Evolutionary conservation across 129 eudicot species (phyloP), one percentile per base, ranked within the genome.

Genomic region (Erigeron canadensis): DNA sequence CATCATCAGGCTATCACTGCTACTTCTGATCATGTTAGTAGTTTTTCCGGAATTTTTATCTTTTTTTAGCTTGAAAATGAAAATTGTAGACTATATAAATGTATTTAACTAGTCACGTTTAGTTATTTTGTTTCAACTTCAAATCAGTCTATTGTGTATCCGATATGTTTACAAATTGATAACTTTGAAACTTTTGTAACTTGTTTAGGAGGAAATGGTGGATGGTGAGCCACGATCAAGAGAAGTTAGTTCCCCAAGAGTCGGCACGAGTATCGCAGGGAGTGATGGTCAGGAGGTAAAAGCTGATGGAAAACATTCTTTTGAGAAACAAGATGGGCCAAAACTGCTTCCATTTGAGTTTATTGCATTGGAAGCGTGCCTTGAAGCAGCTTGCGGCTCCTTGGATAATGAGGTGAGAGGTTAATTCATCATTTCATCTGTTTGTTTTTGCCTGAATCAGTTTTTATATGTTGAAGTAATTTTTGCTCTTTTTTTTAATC

Each of bases 1-100:
- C 88, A 87, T 59, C 82, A 85, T 80, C 96, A 81, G 45, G 90
- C 95, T 58, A 72, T 73, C 62, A 59, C 86, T 17, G 88, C 40
- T 44, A 23, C 17, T 45, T 21, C 1, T 42, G 23, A 23, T 23
- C 54, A 16, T 39, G 39, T 7, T 53, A 10, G 2, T 55, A n/a
- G n/a, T n/a, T n/a, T 40, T 1, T 28, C 3, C 34, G 34, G 34
- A 28, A 28, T 28, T 28, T 28, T 28, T 28, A 28, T 1, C n/a
- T n/a, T n/a, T n/a, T n/a, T 28, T 28, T 28, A 28, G 34, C 34
- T 1, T 28, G 34, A 28, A 28, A 28, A 28, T 28, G 34, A 28
- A 28, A 28, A 3, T 28, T 44, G 19, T 48, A 63, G 63, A 70
- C 51, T 38, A 73, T 37, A 16, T 1, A 28, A 28, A 28, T 28